Percentiles rank a stretch among this genome's conserved stretches.
Conservation (phyloP, 2,329 filamentous ascomycete genomes). For the Ilyonectria destructans region DNA sequence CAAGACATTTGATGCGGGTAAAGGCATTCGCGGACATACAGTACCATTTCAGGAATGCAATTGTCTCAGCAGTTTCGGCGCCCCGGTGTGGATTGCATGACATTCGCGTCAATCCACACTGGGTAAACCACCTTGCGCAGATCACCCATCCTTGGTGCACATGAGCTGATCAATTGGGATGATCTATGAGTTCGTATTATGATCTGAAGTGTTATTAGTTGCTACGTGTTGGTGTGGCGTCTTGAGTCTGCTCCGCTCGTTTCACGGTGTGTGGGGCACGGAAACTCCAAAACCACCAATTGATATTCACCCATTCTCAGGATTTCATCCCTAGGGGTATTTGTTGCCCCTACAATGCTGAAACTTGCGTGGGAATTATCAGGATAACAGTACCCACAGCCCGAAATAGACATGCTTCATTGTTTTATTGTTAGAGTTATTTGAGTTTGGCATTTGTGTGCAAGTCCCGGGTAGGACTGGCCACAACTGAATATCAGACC, state of each 20-base stretch:
- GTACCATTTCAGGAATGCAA: neutral
- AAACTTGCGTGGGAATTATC: neutral
- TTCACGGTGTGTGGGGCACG: neutral
- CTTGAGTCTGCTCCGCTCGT: neutral
- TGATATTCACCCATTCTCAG: neutral
- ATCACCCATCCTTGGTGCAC: neutral
- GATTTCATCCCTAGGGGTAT: neutral
- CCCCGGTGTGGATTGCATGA: neutral
- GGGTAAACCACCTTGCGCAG: neutral
- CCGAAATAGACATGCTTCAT: neutral
- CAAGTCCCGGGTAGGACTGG: neutral
- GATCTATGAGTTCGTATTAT: neutral
- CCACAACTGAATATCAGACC: too few relatives aligned
- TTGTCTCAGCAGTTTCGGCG: neutral
- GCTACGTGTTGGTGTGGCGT: neutral
- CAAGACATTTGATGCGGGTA: neutral
- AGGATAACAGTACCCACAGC: neutral
- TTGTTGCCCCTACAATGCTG: neutral
- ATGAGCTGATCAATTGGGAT: neutral
- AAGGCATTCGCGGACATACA: neutral
- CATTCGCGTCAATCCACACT: neutral
- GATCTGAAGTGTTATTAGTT: neutral
- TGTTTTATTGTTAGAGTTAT: neutral
- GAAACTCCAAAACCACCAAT: constrained; percentile 11
- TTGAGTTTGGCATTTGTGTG: neutral